Evolutionary conservation across 148 eudicot genomes (phyloP).

Genomic region (Polygonum aviculare): DNA sequence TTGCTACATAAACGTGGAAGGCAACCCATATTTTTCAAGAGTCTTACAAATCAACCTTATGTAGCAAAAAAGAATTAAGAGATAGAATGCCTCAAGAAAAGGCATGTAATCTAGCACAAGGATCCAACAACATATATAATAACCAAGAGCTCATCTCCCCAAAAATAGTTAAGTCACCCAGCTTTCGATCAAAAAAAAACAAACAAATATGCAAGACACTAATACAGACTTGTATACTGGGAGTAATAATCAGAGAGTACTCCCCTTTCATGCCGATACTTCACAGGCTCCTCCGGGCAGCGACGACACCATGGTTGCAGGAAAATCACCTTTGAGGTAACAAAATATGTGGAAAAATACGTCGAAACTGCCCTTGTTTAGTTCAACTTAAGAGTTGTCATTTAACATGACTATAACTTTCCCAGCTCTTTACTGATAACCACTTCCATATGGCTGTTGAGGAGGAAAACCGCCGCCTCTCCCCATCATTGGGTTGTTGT

Average conservation of each 20-base stretch:
- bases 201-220: not conserved
- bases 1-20: conserved; percentile 9
- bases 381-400: not conserved
- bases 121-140: not conserved
- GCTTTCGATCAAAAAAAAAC: no score
- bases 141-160: not conserved
- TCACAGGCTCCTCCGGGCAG: not conserved
- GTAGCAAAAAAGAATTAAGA: conserved; percentile 2
- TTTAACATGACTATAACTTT: not conserved
- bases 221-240: conserved; percentile 5
- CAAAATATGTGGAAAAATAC: not conserved
- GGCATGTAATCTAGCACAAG: conserved; percentile 3
- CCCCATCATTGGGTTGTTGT: conserved; percentile 78
- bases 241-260: not conserved
- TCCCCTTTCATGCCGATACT: not conserved
- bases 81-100: conserved; percentile 3
- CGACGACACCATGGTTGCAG: not conserved
- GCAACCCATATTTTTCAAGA: not conserved
- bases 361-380: not conserved
- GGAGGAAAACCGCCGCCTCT: conserved; percentile 63
- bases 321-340: not conserved
- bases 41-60: conserved; percentile 2
- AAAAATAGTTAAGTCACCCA: not conserved
- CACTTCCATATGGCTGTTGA: conserved; percentile 80
- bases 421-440: conserved; percentile 34